Conservation (phyloP, 345 rosid species). For the Dovyalis caffra region DNA sequence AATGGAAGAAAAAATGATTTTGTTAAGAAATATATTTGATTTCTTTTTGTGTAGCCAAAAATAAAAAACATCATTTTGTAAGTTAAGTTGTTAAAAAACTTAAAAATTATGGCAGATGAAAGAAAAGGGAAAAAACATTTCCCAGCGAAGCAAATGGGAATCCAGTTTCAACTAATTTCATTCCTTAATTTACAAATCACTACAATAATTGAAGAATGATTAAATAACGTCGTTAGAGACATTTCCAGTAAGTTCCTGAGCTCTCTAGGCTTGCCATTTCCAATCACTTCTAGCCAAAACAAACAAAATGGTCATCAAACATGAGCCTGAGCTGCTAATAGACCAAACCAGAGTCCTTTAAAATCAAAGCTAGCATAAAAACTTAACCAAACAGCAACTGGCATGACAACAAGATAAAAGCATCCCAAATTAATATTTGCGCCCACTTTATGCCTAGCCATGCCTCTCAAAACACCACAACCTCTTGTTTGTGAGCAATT, state of each 20-base stretch:
- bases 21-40: no score
- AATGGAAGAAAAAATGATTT: no score
- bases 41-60: no score
- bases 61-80: no score
- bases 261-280: conserved; percentile 24
- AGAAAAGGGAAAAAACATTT: no score
- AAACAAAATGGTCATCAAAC: conserved; percentile 19
- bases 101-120: no score
- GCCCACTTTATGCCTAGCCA: conserved; percentile 28
- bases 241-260: conserved; percentile 19
- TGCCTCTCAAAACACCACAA: conserved; percentile 26
- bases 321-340: conserved; percentile 26
- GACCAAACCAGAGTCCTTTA: conserved; percentile 29
- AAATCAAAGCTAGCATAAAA: conserved; percentile 28
- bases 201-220: no score
- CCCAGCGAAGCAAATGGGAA: no score
- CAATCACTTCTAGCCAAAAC: conserved; percentile 19
- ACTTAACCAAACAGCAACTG: conserved; percentile 24
- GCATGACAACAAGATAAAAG: conserved; percentile 30
- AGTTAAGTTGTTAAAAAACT: no score
- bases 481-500: conserved; percentile 30
- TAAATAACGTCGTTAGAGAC: background rate
- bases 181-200: no score
- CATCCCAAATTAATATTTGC: conserved; percentile 28
- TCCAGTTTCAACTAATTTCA: no score